Evolutionary conservation across 768 basidiomycete species (phyloP).

Genomic region (Pisolithus microcarpus): DNA sequence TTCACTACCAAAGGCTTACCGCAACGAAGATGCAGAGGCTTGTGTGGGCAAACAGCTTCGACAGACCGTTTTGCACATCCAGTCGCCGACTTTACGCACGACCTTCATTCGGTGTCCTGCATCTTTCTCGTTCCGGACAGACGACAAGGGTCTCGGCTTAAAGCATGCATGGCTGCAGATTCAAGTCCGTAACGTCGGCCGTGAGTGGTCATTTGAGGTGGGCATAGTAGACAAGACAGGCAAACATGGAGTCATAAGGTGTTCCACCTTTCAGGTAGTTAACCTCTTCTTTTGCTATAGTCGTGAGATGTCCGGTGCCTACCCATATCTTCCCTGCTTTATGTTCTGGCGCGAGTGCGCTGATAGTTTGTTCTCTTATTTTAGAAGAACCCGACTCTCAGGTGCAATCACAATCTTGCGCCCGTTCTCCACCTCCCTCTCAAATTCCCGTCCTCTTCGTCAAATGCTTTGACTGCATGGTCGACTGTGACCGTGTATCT

Average conservation of each 20-base stretch:
- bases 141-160: conserved; percentile 40
- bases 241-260: conserved; percentile 52
- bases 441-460: conserved; percentile 49
- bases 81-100: conserved; percentile 63
- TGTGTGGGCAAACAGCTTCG: conserved; percentile 35
- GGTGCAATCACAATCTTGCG: conserved; percentile 28
- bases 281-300: background rate
- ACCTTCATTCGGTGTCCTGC: conserved; percentile 66
- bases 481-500: conserved; percentile 57
- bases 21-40: conserved; percentile 22
- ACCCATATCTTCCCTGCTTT: conserved; percentile 1
- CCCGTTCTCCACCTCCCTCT: conserved; percentile 70
- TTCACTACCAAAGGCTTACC: conserved; percentile 28
- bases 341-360: background rate
- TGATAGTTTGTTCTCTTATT: background rate
- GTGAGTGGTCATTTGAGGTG: conserved; percentile 70
- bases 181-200: conserved; percentile 61
- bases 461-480: conserved; percentile 62
- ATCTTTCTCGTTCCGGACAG: conserved; percentile 5
- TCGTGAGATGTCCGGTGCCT: background rate
- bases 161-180: conserved; percentile 70
- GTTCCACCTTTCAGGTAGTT: conserved; percentile 76
- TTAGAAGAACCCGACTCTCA: conserved; percentile 52
- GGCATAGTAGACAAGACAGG: conserved; percentile 62
- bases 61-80: conserved; percentile 72